Evolutionary conservation across 2,329 filamentous ascomycete genomes (phyloP), one percentile per base, ranked within the genome.

Genomic region (Curvularia verruculosa): DNA sequence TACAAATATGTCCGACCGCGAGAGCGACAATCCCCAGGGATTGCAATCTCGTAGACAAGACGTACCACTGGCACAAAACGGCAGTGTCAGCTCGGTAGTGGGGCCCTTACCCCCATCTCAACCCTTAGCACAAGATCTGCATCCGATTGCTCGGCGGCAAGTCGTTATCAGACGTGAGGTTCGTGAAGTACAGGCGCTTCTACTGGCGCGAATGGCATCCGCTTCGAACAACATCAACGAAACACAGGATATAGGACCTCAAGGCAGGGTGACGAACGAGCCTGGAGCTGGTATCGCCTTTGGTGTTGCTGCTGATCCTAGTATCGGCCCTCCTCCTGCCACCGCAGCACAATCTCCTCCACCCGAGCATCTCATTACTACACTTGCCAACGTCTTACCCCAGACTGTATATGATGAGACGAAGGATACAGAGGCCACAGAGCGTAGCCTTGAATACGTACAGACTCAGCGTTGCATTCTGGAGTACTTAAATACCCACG

Each of bases 401-500:
- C 37, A 39, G 26, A 64, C 54, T 5, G 8, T 31, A 21, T 72
- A 71, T 52, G 61, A 55, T 15, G 68, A 72, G 24, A 41, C 12
- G 13, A 47, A 64, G 8, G 55, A 62, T 18, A 52, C 56, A 13
- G 47, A 64, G 2, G 56, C 52, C 4, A 61, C 58, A 2, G 47
- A 59, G 7, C 52, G 49, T 28, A 56, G 61, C 5, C 54, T 61
- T 10, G 54, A 50, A 3, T 72, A 72, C 34, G 37, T 70, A 10
- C 44, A 41, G 10, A 58, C 63, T 2, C 68, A 72, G 45, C 52
- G 48, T 34, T 46, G 49, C n/a, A 49, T 69, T 1, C 50, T 74
- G 13, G 8, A 52, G 1, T 60, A 51, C 10, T 48, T 70, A 7
- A 34, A 52, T 5, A 56, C 4, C 4, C 19, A 60, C 8, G 48